Conservation (phyloP, 768 basidiomycete species). For the Lanmaoa rubissima region DNA sequence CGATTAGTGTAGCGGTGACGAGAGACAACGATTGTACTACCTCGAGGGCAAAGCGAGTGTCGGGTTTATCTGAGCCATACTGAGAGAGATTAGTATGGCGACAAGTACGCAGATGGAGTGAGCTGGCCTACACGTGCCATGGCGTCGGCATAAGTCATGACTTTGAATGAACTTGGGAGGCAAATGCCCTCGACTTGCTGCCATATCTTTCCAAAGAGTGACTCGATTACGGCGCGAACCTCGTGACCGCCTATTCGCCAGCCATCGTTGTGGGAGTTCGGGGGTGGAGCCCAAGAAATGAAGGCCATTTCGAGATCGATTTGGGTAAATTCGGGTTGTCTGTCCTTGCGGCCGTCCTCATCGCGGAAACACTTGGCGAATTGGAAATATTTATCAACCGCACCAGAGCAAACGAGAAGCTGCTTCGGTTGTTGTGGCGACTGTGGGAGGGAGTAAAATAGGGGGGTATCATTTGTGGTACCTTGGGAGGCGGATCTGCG, state of each 20-base stretch:
- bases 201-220: conserved; percentile 75
- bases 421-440: conserved; percentile 98
- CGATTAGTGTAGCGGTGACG: conserved; percentile 8
- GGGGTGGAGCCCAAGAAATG: conserved; percentile 68
- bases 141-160: conserved; percentile 89
- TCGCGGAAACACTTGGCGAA: conserved; percentile 94
- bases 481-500: conserved; percentile 31
- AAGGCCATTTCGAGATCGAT: conserved; percentile 97
- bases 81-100: conserved; percentile 33
- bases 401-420: conserved; percentile 85
- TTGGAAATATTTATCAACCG: conserved; percentile 88
- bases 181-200: conserved; percentile 58
- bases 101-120: conserved; percentile 9
- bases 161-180: conserved; percentile 63
- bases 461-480: conserved; percentile 29
- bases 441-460: conserved; percentile 89
- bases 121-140: conserved; percentile 70
- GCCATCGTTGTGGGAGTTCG: conserved; percentile 24
- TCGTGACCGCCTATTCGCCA: conserved; percentile 90
- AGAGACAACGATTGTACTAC: conserved; percentile 40
- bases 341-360: conserved; percentile 91
- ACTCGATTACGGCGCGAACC: conserved; percentile 78
- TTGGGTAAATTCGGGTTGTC: conserved; percentile 97
- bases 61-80: conserved; percentile 96
- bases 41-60: conserved; percentile 85